Evolutionary conservation across 2,329 filamentous ascomycete genomes (phyloP).

Genomic region (Fusarium fracticaudum): DNA sequence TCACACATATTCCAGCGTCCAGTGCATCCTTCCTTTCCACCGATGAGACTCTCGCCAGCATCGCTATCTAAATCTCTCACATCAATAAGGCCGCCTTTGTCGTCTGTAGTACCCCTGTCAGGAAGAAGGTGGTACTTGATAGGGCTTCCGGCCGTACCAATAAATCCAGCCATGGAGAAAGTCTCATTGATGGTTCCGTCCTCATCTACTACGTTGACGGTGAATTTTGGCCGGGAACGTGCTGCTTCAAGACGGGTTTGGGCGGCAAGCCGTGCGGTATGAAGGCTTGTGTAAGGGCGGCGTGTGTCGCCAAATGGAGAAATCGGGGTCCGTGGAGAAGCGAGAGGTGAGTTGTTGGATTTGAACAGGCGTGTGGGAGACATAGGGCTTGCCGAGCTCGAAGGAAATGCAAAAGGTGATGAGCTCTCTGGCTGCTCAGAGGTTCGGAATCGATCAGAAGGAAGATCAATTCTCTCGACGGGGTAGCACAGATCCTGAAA

Average conservation of each 20-base stretch:
- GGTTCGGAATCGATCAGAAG: slow-evolving; percentile 57
- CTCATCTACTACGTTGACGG: slow-evolving; percentile 66
- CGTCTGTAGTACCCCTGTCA: slow-evolving; percentile 65
- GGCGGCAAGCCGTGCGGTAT: slow-evolving; percentile 67
- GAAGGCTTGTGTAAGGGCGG: slow-evolving; percentile 56
- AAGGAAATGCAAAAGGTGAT: slow-evolving; percentile 33
- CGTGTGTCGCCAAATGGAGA: slow-evolving; percentile 24
- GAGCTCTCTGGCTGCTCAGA: slow-evolving; percentile 24
- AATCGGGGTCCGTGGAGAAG: slow-evolving; percentile 26
- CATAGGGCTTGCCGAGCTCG: slow-evolving; percentile 35
- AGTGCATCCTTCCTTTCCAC: slow-evolving; percentile 53
- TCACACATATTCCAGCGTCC: slow-evolving; percentile 58
- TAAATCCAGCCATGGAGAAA: slow-evolving; percentile 67
- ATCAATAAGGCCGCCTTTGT: slow-evolving; percentile 64
- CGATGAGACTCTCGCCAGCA: slow-evolving; percentile 55
- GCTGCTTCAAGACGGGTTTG: slow-evolving; percentile 72
- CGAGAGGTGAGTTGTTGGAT: slow-evolving; percentile 49
- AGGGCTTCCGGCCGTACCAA: slow-evolving; percentile 67
- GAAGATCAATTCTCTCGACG: slow-evolving; percentile 61
- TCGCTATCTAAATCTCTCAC: slow-evolving; percentile 61
- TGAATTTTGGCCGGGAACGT: slow-evolving; percentile 62
- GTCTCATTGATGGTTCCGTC: slow-evolving; percentile 61
- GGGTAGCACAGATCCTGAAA: slow-evolving; percentile 77
- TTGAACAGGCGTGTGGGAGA: slow-evolving; percentile 44
- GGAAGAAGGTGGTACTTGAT: slow-evolving; percentile 70